Base-by-base conservation (phyloP, 176 grass and related monocot genomes). In the Triticum turgidum region DNA sequence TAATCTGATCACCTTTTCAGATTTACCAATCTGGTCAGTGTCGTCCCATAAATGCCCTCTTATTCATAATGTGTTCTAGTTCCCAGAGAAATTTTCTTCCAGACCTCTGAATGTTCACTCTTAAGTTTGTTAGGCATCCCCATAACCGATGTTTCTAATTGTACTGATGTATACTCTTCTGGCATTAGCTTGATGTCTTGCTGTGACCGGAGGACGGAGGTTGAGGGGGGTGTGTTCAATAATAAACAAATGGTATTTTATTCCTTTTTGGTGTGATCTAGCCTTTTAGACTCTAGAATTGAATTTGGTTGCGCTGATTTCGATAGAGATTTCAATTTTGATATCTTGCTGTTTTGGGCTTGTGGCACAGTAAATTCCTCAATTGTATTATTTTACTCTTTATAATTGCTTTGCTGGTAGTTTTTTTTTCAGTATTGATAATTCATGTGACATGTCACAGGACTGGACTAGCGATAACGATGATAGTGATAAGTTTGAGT, bases 401-500 rank as follows among this genome's bases (percentile, higher is more conserved):
- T 59, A 21, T 59, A 59, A 59, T 74, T 33, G 68, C 33, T 18
- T 78, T 44, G 18, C 0, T 83, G 5, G 20, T 78, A 59, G 18
- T 59, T 21, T 59, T 8, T 52, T 5, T 68, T 67, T 58, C 17
- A 20, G 9, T 58, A 44, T 72, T 65, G 61, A 45, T 44, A 42
- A 89, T 21, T 63, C 39, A 3, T 84, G 61, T 74, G 33, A 79
- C 24, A 3, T 83, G 49, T 75, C 41, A 79, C 78, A 94, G 89
- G 69, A 94, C 42, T 65, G 82, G 79, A 41, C 78, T 38, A 84
- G 86, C 10, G 89, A 87, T n/a, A 90, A 81, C 13, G 87, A 85
- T 29, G 84, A 85, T 17, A 79, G 29, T 61, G 71, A 82, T 14
- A 72, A 67, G 21, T 74, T 93, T 11, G 78, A 83, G 4, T 89